Percentiles rank a stretch among this genome's conserved stretches.
Conservation (phyloP, 2,329 filamentous ascomycete species). For the Paraphoma chrysanthemicola region DNA sequence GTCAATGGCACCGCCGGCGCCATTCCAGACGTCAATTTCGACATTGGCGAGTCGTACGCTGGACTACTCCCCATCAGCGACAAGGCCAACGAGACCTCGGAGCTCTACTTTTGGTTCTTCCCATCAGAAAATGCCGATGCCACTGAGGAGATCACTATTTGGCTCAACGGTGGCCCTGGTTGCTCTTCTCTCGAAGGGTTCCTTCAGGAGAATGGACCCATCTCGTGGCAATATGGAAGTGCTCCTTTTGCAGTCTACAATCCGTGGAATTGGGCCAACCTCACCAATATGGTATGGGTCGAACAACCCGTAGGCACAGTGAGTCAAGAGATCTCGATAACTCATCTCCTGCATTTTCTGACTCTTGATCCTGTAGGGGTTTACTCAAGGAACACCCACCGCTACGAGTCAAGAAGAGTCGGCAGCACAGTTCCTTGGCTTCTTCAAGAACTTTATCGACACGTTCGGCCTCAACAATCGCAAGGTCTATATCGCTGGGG, state of each 20-base stretch:
- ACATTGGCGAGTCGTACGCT: conserved; percentile 54
- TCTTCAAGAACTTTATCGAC: conserved; percentile 79
- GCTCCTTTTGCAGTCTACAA: conserved; percentile 50
- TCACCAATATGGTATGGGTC: conserved; percentile 80
- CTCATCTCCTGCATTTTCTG: too few species aligned
- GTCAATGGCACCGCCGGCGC: conserved; percentile 47
- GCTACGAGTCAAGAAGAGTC: conserved; percentile 72
- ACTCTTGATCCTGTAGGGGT: conserved; percentile 55
- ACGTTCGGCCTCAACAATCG: conserved; percentile 71
- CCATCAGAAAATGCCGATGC: conserved; percentile 58
- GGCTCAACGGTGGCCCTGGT: conserved; percentile 52
- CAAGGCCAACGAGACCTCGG: conserved; percentile 52
- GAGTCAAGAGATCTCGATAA: too few species aligned
- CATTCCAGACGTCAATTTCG: conserved; percentile 58
- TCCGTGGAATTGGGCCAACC: conserved; percentile 58
- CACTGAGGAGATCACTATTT: conserved; percentile 59
- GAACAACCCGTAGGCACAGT: conserved; percentile 70
- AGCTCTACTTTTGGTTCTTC: conserved; percentile 65
- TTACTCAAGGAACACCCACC: conserved; percentile 68
- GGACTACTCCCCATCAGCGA: conserved; percentile 62
- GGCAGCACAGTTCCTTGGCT: conserved; percentile 75
- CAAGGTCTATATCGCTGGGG: conserved; percentile 77
- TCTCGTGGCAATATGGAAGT: conserved; percentile 55
- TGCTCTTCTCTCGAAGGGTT: conserved; percentile 57
- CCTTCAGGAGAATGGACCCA: conserved; percentile 57